Conservation (phyloP, 176 grass and related monocot genomes). For the Tillandsia leiboldiana region DNA sequence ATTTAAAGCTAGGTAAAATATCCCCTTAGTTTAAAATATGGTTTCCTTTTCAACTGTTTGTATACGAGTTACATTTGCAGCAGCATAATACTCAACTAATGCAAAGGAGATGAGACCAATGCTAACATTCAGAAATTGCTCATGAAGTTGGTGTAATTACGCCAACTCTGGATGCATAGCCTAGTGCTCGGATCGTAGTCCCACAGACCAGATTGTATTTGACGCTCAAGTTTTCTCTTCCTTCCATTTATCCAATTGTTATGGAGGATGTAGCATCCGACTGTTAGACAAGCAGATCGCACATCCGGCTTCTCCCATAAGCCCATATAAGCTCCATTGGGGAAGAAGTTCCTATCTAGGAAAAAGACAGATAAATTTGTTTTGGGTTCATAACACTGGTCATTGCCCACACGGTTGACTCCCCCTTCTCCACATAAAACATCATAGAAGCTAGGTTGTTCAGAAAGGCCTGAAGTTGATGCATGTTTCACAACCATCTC, state of each 20-base stretch:
- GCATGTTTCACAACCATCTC: conserved; percentile 73
- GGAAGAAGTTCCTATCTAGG: conserved; percentile 45
- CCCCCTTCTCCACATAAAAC: conserved; percentile 64
- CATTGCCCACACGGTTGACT: conserved; percentile 26
- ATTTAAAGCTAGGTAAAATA: too few species aligned
- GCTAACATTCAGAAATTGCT: neutral
- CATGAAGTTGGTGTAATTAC: neutral
- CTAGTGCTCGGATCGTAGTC: conserved; percentile 66
- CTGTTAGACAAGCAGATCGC: conserved; percentile 24
- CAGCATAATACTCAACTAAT: neutral
- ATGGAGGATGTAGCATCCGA: conserved; percentile 64
- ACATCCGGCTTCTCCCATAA: conserved; percentile 48
- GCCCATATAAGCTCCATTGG: conserved; percentile 71
- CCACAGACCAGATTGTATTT: conserved; percentile 58
- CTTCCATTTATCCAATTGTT: conserved; percentile 84
- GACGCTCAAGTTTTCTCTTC: conserved; percentile 53
- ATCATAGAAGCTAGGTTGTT: conserved; percentile 94
- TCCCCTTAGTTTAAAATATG: too few species aligned
- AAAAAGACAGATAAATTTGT: conserved; percentile 59
- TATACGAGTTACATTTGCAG: neutral
- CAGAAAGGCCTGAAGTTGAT: conserved; percentile 42
- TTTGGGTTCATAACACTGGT: conserved; percentile 47
- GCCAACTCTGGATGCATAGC: conserved; percentile 58
- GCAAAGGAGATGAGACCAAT: neutral
- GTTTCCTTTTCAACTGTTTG: too few species aligned